Evolutionary conservation across 257 asterid genomes (phyloP), one percentile per base, ranked within the genome.

Genomic region (Mentha longifolia): DNA sequence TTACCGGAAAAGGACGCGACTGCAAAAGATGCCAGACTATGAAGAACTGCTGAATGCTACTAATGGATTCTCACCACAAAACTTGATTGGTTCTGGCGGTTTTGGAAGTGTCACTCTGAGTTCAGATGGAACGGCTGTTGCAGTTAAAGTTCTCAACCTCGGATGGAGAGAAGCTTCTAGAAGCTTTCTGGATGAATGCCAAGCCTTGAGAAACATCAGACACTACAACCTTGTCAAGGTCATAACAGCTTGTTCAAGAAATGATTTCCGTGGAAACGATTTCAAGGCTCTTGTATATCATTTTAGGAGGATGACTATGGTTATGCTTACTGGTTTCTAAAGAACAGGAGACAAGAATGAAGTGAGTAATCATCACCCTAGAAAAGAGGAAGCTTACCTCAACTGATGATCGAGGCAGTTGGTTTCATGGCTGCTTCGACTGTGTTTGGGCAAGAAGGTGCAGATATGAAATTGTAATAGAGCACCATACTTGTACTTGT

Each of bases 201-300:
- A 64, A 42, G 89, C 87, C 67, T 57, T 86, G 81, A 78, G 75
- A 68, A 77, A 72, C 74, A 57, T 78, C 55, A 67, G 85, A 37
- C 91, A 83, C 56, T 45, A 78, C 50, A 80, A 84, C 74, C 89
- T 86, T 10, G 80, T 82, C 30, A 86, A 70, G 78, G 76, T 86
- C 60, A 67, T 80, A 43, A 86, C 89, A 28, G 82, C 82, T 71
- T 86, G 92, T 78, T 86, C 89, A 7, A 82, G 89, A 35, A 61
- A 54, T 28, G 82, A 84, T 76, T 84, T 74, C 19, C 61, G 50
- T n/a, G 83, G 87, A 55, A 72, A 80, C 55, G 89, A 82, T n/a
- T 86, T 84, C 55, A 84, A 84, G 68, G 89, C 89, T 39, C 62
- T 87, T 3, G 75, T 84, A 1, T 86, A 78, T 19, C 70, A 76